A percentile compares a stretch with the other conserved stretches of the same genome.
phyloP scores from a whole-genome alignment of 306 rosid genomes.

The Rosa rugosa region DNA sequence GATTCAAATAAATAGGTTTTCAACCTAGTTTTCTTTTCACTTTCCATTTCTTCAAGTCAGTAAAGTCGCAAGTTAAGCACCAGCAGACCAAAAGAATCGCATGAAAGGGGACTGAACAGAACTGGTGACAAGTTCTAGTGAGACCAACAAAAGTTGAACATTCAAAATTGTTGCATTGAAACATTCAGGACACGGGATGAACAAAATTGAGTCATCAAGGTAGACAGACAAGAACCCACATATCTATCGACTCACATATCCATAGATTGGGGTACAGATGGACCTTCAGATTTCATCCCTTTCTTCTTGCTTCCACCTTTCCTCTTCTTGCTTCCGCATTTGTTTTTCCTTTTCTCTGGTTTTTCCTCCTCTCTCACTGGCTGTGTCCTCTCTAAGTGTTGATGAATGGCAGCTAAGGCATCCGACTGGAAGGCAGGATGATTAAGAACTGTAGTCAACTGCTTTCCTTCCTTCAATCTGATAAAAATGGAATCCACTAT shows the following conservation, averaged over 20 bases:
- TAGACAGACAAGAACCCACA: neutral
- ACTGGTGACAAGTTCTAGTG: neutral
- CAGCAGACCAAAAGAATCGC: neutral
- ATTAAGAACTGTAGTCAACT: slow-evolving; percentile 49
- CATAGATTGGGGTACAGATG: slow-evolving; percentile 48
- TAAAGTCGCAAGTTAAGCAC: neutral
- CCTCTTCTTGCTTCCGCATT: slow-evolving; percentile 62
- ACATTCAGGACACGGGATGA: neutral
- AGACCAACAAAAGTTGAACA: neutral
- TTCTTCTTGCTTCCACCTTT: slow-evolving; percentile 63
- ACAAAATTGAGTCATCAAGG: slow-evolving; percentile 18
- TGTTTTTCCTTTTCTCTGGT: slow-evolving; percentile 50
- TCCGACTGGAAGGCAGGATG: slow-evolving; percentile 54
- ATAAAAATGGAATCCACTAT: slow-evolving; percentile 21
- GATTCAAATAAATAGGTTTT: neutral
- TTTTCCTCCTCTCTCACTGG: slow-evolving; percentile 54
- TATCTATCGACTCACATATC: slow-evolving; percentile 12
- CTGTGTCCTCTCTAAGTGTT: slow-evolving; percentile 59
- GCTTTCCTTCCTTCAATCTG: slow-evolving; percentile 71
- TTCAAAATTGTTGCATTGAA: slow-evolving; percentile 21
- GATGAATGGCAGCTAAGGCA: slow-evolving; percentile 58
- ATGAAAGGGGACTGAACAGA: neutral
- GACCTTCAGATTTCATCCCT: slow-evolving; percentile 48
- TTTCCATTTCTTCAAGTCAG: neutral
- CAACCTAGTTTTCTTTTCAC: neutral